Evolutionary conservation across 495 filamentous ascomycete genomes (phyloP), one percentile per base, ranked within the genome.

Genomic region (Aspergillus nidulans): DNA sequence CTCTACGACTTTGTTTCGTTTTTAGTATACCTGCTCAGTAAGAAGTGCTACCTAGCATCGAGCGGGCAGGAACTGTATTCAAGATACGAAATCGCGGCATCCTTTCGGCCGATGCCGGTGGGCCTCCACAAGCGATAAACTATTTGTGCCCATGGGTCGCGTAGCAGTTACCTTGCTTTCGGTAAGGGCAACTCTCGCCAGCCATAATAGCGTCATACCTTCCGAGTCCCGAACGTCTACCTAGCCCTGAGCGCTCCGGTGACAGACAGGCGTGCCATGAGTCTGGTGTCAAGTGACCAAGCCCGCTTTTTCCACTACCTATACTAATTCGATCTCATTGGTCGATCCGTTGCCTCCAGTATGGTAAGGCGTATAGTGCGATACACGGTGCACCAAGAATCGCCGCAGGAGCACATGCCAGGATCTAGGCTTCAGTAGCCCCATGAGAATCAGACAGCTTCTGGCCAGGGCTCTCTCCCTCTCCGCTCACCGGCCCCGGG

Each of bases 241-340:
- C 9, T 9, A 28, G 5, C 26, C 42, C 32, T 53, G 43, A 38
- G 25, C 39, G 34, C 48, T 38, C 47, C 40, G 40, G 56, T 63
- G 57, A 54, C 59, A 64, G 62, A 51, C 40, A 56, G 44, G 32
- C 45, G 28, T 52, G 56, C 57, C 48, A 58, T 57, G 50, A 58
- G 43, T 56, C 54, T 61, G 55, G 56, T 61, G 64, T 69, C 67
- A 64, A 64, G 62, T 67, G 67, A 69, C 64, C 64, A 60, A 45
- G 53, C 49, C 55, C 62, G 57, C 57, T 69, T 69, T 67, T 63
- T n/a, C n/a, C 56, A 48, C 63, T 55, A 42, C 53, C 15, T 7
- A 34, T 6, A 34, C 30, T 34, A 34, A 59, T 58, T 32, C 34
- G 5, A 1, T 41, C 9, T 61, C 1, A 65, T 68, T 65, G 65